phyloP scores from a whole-genome alignment of 331 rosid genomes.

The Quercus phellos region DNA sequence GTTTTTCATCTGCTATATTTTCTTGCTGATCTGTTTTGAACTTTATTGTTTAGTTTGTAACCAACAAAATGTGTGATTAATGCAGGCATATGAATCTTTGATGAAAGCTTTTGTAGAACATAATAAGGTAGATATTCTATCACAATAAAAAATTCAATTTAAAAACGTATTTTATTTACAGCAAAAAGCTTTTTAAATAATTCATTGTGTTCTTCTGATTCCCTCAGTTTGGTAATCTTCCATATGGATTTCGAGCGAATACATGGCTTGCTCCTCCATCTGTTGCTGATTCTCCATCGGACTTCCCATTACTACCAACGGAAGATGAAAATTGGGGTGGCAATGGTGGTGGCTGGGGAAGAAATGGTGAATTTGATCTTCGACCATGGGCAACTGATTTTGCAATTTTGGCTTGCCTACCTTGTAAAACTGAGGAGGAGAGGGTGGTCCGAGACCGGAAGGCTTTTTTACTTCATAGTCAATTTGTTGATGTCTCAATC shows the following conservation, averaged over 20 bases:
- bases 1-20: not conserved
- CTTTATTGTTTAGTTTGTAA: constrained; percentile 1
- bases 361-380: constrained; percentile 51
- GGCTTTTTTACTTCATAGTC: constrained; percentile 83
- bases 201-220: not conserved
- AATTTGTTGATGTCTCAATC: constrained; percentile 73
- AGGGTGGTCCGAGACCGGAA: constrained; percentile 83
- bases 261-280: constrained; percentile 97
- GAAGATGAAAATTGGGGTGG: constrained; percentile 98
- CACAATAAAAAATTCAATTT: constrained; percentile 2
- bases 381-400: constrained; percentile 83
- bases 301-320: constrained; percentile 53
- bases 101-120: constrained; percentile 83
- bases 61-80: constrained; percentile 12
- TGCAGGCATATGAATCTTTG: constrained; percentile 81
- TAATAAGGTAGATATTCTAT: constrained; percentile 61
- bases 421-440: constrained; percentile 96
- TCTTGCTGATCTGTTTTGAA: not conserved
- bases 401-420: constrained; percentile 60
- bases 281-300: constrained; percentile 59
- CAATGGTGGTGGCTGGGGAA: constrained; percentile 79
- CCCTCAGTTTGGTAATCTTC: constrained; percentile 86
- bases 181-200: not conserved
- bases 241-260: constrained; percentile 88
- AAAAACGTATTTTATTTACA: not conserved